Conservation (phyloP, 2,329 filamentous ascomycete species). For the Acrodontium crateriforme region DNA sequence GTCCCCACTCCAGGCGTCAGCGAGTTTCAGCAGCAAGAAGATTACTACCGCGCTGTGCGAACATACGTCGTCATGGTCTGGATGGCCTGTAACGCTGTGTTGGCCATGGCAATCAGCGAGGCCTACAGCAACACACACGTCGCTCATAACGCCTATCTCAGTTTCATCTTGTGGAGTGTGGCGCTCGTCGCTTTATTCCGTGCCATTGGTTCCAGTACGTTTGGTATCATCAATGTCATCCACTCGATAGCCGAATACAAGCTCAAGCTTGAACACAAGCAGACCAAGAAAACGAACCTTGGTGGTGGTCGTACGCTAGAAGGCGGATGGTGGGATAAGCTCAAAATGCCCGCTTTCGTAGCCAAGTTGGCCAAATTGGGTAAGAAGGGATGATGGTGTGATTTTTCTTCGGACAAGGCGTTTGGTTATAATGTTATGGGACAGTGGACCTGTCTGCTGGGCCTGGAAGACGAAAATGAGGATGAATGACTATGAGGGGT, state of each 20-base stretch:
- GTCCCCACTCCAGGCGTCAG: slow-evolving; percentile 49
- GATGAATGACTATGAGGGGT: too few relatives aligned
- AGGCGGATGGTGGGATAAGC: slow-evolving; percentile 23
- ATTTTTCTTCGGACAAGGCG: too few relatives aligned
- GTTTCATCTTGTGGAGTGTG: slow-evolving; percentile 86
- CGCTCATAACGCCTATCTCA: slow-evolving; percentile 76
- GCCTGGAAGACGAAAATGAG: too few relatives aligned
- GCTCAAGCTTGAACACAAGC: slow-evolving; percentile 39
- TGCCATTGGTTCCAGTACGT: slow-evolving; percentile 66
- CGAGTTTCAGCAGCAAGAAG: slow-evolving; percentile 82
- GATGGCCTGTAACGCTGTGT: slow-evolving; percentile 82
- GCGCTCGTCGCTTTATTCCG: slow-evolving; percentile 78
- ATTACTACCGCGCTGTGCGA: slow-evolving; percentile 93
- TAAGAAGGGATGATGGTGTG: too few relatives aligned
- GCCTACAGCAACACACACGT: slow-evolving; percentile 61
- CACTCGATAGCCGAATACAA: slow-evolving; percentile 80
- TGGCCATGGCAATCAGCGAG: slow-evolving; percentile 87
- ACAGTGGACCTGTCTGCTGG: too few relatives aligned
- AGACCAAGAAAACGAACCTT: slow-evolving; percentile 5
- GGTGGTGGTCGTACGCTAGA: slow-evolving; percentile 12
- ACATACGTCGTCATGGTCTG: slow-evolving; percentile 96
- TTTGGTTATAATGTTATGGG: too few relatives aligned
- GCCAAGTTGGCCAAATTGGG: too few relatives aligned
- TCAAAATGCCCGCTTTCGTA: slow-evolving; percentile 24
- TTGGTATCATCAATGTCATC: slow-evolving; percentile 69